These are phyloP conservation scores for Phytophthora brassicae DNA, from an alignment of 352 stramenopile species.

Conservation along the genomic window DNA sequence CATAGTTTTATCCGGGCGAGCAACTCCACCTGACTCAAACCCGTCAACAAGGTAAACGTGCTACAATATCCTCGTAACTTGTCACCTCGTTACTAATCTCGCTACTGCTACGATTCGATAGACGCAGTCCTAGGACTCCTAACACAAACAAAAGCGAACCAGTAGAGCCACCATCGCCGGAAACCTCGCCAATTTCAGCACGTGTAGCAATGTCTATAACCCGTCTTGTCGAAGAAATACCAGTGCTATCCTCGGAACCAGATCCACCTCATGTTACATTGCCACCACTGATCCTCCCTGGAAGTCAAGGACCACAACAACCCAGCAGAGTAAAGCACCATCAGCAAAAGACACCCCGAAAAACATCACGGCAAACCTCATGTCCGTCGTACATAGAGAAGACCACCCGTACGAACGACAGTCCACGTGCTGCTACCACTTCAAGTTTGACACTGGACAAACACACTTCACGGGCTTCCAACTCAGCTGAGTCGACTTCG, in stretches of 20 bases:
- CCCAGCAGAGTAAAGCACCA: slow-evolving; percentile 8
- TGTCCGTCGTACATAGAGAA: not conserved
- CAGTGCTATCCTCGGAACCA: not conserved
- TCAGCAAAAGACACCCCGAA: slow-evolving; percentile 13
- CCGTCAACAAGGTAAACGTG: slow-evolving; percentile 13
- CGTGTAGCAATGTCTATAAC: slow-evolving; percentile 8
- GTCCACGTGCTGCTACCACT: slow-evolving; percentile 4
- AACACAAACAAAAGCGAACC: slow-evolving; percentile 31
- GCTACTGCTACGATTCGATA: not conserved
- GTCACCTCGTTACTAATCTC: not conserved
- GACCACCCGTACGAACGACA: not conserved
- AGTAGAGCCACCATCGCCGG: slow-evolving; percentile 8
- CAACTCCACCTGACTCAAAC: slow-evolving; percentile 21
- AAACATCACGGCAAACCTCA: slow-evolving; percentile 9
- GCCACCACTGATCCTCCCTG: slow-evolving; percentile 24
- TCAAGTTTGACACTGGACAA: slow-evolving; percentile 10
- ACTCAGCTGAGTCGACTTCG: slow-evolving; percentile 16
- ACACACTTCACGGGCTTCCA: not conserved
- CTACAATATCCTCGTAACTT: not conserved
- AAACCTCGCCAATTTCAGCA: slow-evolving; percentile 6
- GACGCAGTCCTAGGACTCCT: slow-evolving; percentile 24
- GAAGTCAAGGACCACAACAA: slow-evolving; percentile 1
- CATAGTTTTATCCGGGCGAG: slow-evolving; percentile 3
- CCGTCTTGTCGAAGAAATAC: not conserved
- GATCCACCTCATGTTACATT: slow-evolving; percentile 1